phyloP scores from a whole-genome alignment of 2,329 filamentous ascomycete genomes.

The Fusarium sp. region DNA sequence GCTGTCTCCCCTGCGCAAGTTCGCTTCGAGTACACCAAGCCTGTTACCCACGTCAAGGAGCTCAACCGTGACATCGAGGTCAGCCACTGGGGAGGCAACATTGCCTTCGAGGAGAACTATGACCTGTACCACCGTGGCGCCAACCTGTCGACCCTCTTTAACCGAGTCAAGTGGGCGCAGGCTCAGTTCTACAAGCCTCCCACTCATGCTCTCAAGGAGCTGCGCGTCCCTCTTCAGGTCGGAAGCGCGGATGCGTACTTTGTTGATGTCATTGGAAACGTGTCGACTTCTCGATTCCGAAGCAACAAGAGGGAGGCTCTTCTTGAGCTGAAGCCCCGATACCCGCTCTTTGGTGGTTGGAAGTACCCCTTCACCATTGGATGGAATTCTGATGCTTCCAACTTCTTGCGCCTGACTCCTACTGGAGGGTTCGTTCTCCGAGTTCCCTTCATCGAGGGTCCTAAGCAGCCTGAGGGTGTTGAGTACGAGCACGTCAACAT shows the following conservation, averaged over 20 bases:
- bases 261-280: conserved; percentile 95
- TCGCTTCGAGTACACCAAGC: conserved; percentile 95
- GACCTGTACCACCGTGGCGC: conserved; percentile 88
- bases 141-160: conserved; percentile 77
- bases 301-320: conserved; percentile 80
- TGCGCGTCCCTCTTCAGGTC: conserved; percentile 81
- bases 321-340: conserved; percentile 91
- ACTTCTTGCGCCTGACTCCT: conserved; percentile 75
- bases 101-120: conserved; percentile 95
- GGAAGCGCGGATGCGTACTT: conserved; percentile 93
- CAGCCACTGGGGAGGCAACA: conserved; percentile 97
- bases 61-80: conserved; percentile 94
- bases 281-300: conserved; percentile 91
- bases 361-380: conserved; percentile 97
- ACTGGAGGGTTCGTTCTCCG: conserved; percentile 84
- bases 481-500: conserved; percentile 85
- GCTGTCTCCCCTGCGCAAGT: conserved; percentile 78
- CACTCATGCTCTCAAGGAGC: conserved; percentile 80
- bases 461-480: conserved; percentile 84
- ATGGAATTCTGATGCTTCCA: conserved; percentile 88
- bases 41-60: conserved; percentile 79
- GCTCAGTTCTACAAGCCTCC: conserved; percentile 80
- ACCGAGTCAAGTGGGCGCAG: conserved; percentile 79
- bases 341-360: conserved; percentile 97
- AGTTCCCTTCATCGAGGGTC: conserved; percentile 92